Base-by-base conservation (phyloP, 2,329 filamentous ascomycete genomes). In the Coniosporium tulheliwenetii region DNA sequence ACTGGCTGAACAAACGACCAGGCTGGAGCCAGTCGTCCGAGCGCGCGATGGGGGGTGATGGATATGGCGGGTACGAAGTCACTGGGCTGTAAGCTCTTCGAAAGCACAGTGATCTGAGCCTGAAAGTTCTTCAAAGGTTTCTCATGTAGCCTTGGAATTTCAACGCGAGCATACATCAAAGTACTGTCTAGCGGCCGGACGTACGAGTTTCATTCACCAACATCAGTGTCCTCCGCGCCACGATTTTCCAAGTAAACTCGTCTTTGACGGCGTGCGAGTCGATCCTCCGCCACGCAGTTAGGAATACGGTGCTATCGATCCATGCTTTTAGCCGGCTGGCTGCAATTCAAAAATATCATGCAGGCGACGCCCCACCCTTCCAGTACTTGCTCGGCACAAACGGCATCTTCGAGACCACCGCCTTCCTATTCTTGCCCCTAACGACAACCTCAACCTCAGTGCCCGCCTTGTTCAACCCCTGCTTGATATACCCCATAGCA, bases 401-500 rank as follows among this genome's bases (percentile, higher is more conserved):
- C 1, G 87, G 87, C 86, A 94, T 91, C 67, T 87, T 87, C 8
- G 77, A 72, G 30, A 94, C 81, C 3, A 73, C 72, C 1, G 79
- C 86, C 62, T 77, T 78, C 51, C 85, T 75, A 55, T 73, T 68
- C 64, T 79, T 83, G 14, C 85, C 86, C 40, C 87, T 69, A 2
- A 94, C 79, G 33, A 85, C 59, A 3, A 94, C 78, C 13, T 78
- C 73, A 5, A 94, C 66, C 63, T 89, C 79, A 1, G 85, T 93
- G 9, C 85, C 86, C 30, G 74, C 70, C 71, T 93, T 93, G 60
- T 93, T 85, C 57, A 79, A 64, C 0, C 85, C 85, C 47, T 83
- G 77, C 61, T 77, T 76, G 55, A 95, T 70, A 56, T 94, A 94
- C 0, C 80, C 91, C 91, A 98, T 98, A 42, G 89, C 86, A 46